A percentile compares a stretch with the other conserved stretches of the same genome.
Conservation (phyloP, 805 yeast species). For the Barnettozyma sucrosica region DNA sequence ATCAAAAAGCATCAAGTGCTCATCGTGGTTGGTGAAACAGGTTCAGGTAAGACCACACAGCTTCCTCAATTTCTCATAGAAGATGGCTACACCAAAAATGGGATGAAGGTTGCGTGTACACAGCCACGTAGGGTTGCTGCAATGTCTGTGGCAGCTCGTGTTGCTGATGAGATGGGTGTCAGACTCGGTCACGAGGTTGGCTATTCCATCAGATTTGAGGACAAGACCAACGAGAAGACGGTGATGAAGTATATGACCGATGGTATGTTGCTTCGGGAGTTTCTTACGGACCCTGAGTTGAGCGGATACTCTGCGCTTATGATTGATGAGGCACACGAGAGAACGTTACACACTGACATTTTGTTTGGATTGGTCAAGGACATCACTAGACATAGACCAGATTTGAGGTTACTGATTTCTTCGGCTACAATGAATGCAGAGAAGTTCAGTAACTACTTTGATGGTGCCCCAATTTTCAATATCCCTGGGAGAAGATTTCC, state of each 20-base stretch:
- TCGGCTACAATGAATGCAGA: slow-evolving; percentile 94
- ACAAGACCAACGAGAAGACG: slow-evolving; percentile 59
- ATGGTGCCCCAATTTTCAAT: slow-evolving; percentile 76
- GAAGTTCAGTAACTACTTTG: slow-evolving; percentile 77
- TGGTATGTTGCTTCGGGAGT: slow-evolving; percentile 89
- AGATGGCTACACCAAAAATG: slow-evolving; percentile 62
- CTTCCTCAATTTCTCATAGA: slow-evolving; percentile 82
- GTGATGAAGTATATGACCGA: slow-evolving; percentile 88
- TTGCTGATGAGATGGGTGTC: slow-evolving; percentile 82
- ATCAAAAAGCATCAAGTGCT: slow-evolving; percentile 59
- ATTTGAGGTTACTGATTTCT: slow-evolving; percentile 71
- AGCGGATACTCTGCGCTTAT: slow-evolving; percentile 71
- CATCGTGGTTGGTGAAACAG: slow-evolving; percentile 81
- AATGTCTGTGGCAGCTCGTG: slow-evolving; percentile 82
- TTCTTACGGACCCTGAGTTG: slow-evolving; percentile 68
- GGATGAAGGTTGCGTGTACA: slow-evolving; percentile 73
- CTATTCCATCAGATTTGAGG: slow-evolving; percentile 84
- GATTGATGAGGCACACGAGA: slow-evolving; percentile 96
- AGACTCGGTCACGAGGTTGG: slow-evolving; percentile 87
- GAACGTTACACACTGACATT: slow-evolving; percentile 88
- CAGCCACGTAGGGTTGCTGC: slow-evolving; percentile 98
- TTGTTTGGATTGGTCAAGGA: slow-evolving; percentile 76
- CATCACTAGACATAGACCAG: slow-evolving; percentile 55
- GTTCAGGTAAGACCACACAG: slow-evolving; percentile 94
- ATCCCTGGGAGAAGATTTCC: slow-evolving; percentile 95